These are phyloP conservation scores for Solanum infundibuliforme DNA, from an alignment of 257 asterid species.

Conservation along the genomic window DNA sequence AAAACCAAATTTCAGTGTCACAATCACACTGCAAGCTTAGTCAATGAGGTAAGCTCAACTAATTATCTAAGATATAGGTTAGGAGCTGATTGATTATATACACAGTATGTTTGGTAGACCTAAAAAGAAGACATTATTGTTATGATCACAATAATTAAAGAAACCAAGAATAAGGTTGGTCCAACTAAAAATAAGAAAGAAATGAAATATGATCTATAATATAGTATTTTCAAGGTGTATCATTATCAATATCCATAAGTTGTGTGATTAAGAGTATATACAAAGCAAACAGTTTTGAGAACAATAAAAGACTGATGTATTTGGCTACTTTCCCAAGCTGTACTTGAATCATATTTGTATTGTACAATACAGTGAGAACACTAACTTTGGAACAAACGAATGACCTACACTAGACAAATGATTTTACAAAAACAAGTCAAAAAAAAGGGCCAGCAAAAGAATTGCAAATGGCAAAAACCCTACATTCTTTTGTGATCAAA, in stretches of 20 bases:
- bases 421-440: conserved; percentile 1
- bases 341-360: background rate
- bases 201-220: background rate
- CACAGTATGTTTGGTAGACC: background rate
- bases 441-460: conserved; percentile 3
- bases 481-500: background rate
- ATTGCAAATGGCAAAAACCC: conserved; percentile 11
- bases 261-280: background rate
- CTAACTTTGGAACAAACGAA: background rate
- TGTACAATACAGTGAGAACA: background rate
- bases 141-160: background rate
- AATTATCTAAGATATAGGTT: background rate
- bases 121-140: background rate
- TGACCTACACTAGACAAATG: conserved; percentile 28
- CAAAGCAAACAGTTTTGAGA: background rate
- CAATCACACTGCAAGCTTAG: background rate
- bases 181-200: background rate
- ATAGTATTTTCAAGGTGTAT: background rate
- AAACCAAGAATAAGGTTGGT: background rate
- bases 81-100: background rate
- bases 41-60: background rate
- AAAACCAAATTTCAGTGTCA: background rate
- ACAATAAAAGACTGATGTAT: background rate
- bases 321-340: background rate
- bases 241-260: background rate